Conservation (phyloP, 768 basidiomycete species). For the Aureoboletus auriporus region DNA sequence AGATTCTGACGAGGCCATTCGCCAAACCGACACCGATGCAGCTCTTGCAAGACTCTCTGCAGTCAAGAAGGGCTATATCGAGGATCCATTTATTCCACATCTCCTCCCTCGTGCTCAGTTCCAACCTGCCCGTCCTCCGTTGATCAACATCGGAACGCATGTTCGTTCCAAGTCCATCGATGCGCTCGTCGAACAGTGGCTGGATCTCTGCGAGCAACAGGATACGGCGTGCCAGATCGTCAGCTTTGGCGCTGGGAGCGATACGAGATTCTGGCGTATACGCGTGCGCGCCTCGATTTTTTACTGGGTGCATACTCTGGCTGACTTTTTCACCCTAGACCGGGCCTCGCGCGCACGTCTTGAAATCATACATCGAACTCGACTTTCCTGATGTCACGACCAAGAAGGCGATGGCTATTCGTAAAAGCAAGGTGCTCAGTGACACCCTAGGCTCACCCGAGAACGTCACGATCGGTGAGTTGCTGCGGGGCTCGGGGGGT, state of each 20-base stretch:
- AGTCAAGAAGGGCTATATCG: conserved; percentile 70
- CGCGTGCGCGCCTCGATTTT: conserved; percentile 48
- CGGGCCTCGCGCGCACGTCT: conserved; percentile 42
- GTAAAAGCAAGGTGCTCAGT: conserved; percentile 50
- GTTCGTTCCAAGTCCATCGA: conserved; percentile 82
- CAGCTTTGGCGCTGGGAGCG: conserved; percentile 94
- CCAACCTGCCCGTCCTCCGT: conserved; percentile 61
- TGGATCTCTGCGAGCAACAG: conserved; percentile 40
- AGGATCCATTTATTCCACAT: conserved; percentile 66
- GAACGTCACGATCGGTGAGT: conserved; percentile 12
- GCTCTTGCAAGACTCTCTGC: conserved; percentile 85
- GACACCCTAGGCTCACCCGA: conserved; percentile 13
- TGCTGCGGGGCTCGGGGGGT: not conserved
- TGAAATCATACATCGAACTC: conserved; percentile 76
- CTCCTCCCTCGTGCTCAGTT: conserved; percentile 68
- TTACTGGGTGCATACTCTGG: not conserved
- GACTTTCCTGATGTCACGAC: conserved; percentile 87
- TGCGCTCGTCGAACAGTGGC: conserved; percentile 62
- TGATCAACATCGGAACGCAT: conserved; percentile 95
- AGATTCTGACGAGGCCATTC: conserved; percentile 60
- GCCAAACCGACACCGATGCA: conserved; percentile 81
- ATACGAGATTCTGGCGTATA: conserved; percentile 92
- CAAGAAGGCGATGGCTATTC: conserved; percentile 79
- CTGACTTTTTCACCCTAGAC: conserved; percentile 40
- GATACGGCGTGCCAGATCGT: conserved; percentile 74